Conservation (phyloP, 768 basidiomycete species). For the Pholiota conissans region DNA sequence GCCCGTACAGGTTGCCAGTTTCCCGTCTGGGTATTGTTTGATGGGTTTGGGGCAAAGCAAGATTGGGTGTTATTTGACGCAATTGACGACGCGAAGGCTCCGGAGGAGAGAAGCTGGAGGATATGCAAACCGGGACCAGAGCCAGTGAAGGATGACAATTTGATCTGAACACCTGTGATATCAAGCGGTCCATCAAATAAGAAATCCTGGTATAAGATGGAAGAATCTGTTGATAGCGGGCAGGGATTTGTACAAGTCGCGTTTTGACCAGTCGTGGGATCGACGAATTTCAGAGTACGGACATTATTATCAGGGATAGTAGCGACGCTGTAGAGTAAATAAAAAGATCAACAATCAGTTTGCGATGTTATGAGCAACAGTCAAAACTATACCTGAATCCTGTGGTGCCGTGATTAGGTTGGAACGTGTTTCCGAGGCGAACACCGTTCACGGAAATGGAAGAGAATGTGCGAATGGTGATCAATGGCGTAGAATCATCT, state of each 20-base stretch:
- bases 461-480: constrained; percentile 77
- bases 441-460: constrained; percentile 77
- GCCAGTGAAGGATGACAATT: constrained; percentile 75
- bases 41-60: constrained; percentile 78
- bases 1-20: constrained; percentile 65
- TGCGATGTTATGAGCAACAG: constrained; percentile 1
- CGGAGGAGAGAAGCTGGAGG: constrained; percentile 89
- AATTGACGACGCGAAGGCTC: constrained; percentile 84
- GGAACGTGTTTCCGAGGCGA: constrained; percentile 90
- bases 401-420: constrained; percentile 78
- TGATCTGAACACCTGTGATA: constrained; percentile 91
- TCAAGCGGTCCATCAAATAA: constrained; percentile 61
- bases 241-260: constrained; percentile 77
- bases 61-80: constrained; percentile 58
- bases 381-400: constrained; percentile 69
- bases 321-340: constrained; percentile 54
- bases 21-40: constrained; percentile 67
- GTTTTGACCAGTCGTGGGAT: constrained; percentile 74
- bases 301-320: constrained; percentile 89
- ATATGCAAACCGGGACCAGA: constrained; percentile 81
- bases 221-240: constrained; percentile 75
- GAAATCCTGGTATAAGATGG: constrained; percentile 91
- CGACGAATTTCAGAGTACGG: constrained; percentile 73
- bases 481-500: constrained; percentile 66
- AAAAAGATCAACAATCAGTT: constrained; percentile 14